Conservation (phyloP, 2,329 filamentous ascomycete genomes). For the Chaetomium strumarium region DNA sequence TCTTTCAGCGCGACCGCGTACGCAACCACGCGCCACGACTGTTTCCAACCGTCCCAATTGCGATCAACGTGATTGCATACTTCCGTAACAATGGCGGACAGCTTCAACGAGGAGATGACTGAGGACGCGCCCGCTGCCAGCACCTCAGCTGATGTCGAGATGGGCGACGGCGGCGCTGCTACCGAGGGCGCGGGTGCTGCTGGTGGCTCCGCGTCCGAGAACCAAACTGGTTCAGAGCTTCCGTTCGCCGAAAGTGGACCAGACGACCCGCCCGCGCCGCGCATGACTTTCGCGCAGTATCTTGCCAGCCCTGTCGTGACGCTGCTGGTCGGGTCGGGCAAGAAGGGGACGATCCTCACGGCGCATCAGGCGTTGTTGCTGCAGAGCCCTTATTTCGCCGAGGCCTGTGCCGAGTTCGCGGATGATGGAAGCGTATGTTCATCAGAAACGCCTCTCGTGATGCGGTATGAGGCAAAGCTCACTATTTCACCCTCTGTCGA, state of each 20-base stretch:
- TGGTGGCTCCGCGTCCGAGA: constrained; percentile 20
- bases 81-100: constrained; percentile 24
- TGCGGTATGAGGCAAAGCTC: not conserved
- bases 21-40: not conserved
- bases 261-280: constrained; percentile 30
- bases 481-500: not conserved
- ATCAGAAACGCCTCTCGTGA: not conserved
- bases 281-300: constrained; percentile 50
- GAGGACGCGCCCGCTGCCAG: constrained; percentile 25
- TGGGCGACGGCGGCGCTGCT: constrained; percentile 27
- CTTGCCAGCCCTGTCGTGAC: constrained; percentile 65
- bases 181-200: constrained; percentile 20
- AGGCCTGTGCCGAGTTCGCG: constrained; percentile 55
- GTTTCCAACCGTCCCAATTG: not conserved
- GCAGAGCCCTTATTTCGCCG: constrained; percentile 68
- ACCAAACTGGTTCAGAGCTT: constrained; percentile 31
- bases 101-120: constrained; percentile 25
- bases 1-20: too few species aligned
- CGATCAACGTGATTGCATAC: not conserved
- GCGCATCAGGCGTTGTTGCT: constrained; percentile 74
- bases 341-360: constrained; percentile 57
- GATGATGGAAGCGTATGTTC: constrained; percentile 54
- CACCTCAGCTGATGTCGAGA: constrained; percentile 24
- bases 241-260: constrained; percentile 35
- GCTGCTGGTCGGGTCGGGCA: constrained; percentile 57